phyloP scores from a whole-genome alignment of 176 grass and related monocot species.

The Eleusine indica region DNA sequence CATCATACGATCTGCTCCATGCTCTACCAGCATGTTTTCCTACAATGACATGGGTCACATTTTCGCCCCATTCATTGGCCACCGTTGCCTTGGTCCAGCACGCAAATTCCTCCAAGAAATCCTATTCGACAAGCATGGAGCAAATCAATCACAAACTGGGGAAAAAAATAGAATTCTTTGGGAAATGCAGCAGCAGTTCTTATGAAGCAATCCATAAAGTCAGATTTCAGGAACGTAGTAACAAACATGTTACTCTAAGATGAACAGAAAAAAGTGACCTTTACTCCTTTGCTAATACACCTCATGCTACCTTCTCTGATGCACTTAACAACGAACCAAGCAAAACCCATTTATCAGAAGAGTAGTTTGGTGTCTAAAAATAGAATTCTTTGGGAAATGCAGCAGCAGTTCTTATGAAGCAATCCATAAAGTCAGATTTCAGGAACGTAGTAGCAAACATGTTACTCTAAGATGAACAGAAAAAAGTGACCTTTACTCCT shows the following conservation, averaged over 20 bases:
- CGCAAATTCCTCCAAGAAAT: conserved; percentile 40
- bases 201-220: neutral
- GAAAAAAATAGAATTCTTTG: neutral
- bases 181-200: neutral
- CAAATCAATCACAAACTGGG: neutral
- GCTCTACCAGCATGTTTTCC: conserved; percentile 4
- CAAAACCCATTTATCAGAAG: conserved; percentile 35
- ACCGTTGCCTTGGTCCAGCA: conserved; percentile 10
- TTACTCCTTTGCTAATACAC: neutral
- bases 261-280: neutral
- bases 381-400: conserved; percentile 1
- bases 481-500: neutral
- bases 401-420: neutral
- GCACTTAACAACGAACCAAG: conserved; percentile 37
- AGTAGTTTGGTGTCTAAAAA: neutral
- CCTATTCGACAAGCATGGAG: conserved; percentile 30
- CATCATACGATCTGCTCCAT: conserved; percentile 44
- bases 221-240: neutral
- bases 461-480: neutral
- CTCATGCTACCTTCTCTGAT: conserved; percentile 49
- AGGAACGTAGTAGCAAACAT: neutral
- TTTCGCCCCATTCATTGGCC: conserved; percentile 28
- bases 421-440: neutral
- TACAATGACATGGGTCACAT: conserved; percentile 59
- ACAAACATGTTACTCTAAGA: neutral